Base-by-base conservation (phyloP, 805 yeast genomes). In the Starmerella gropengiesseri region DNA sequence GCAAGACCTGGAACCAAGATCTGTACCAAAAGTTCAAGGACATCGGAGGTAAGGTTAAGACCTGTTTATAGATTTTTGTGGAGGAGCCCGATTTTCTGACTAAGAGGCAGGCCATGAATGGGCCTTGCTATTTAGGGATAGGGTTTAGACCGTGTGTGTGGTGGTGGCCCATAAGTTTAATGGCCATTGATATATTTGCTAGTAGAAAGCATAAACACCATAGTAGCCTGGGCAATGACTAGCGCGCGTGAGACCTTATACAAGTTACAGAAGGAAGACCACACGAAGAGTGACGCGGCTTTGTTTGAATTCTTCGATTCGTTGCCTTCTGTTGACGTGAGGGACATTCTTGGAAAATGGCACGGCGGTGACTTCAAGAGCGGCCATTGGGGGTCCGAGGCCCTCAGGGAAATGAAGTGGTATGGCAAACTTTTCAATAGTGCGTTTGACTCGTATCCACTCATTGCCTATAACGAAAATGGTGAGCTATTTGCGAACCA, bases 361-460 rank as follows among this genome's bases (percentile, higher is more conserved):
- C 37, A 21, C 17, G 37, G 37, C n/a, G 25, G 11, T n/a, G 37
- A 33, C 37, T 33, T 33, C 37, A 19, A 33, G 26, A n/a, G 26
- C 17, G 37, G 25, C 26, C 37, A 33, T 17, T 33, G 37, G 37
- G 37, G 21, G 8, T 7, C 17, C 21, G 13, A 33, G 27, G 37
- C 25, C 11, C 37, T 33, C 17, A 22, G 8, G 14, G 27, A 22
- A 5, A 7, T 19, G 17, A 33, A 33, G 27, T 33, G 37, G 37
- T 33, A 21, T 25, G 37, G 37, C 18, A 33, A 33, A 25, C 18
- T 16, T 16, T 33, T 33, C 37, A 33, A 19, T 9, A 14, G 13
- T 5, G 9, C 14, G 12, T 13, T 33, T 12, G 26, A 18, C 18
- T 23, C n/a, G 7, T 8, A 11, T 17, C 37, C 37, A 9, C 37